Conservation (phyloP, 768 basidiomycete genomes). For the Pilatotrama ljubarskyi region DNA sequence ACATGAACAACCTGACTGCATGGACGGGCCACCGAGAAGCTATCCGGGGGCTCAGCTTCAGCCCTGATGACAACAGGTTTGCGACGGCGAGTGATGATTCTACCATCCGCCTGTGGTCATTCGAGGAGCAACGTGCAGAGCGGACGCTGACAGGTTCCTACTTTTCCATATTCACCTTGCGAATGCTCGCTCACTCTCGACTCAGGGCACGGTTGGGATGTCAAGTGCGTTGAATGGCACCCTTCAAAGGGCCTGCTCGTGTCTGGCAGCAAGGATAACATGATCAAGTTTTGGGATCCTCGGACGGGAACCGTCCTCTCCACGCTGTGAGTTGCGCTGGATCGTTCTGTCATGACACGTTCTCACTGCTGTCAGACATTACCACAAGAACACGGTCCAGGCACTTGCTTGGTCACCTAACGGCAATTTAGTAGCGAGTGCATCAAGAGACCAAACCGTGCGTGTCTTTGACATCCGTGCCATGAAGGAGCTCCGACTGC, state of each 20-base stretch:
- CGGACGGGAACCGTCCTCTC: slow-evolving; percentile 88
- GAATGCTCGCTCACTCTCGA: not conserved
- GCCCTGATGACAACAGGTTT: slow-evolving; percentile 88
- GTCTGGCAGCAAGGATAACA: slow-evolving; percentile 96
- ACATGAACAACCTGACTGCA: slow-evolving; percentile 97
- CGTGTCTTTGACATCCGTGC: slow-evolving; percentile 97
- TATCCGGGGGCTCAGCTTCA: slow-evolving; percentile 88
- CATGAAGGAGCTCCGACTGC: slow-evolving; percentile 91
- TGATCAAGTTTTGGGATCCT: slow-evolving; percentile 99
- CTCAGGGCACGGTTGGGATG: slow-evolving; percentile 97
- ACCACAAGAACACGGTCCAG: slow-evolving; percentile 97
- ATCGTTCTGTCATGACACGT: not conserved
- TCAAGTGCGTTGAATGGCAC: slow-evolving; percentile 98
- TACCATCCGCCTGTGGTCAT: slow-evolving; percentile 92
- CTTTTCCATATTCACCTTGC: not conserved
- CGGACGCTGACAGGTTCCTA: slow-evolving; percentile 74
- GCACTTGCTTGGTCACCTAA: slow-evolving; percentile 92
- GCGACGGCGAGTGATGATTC: slow-evolving; percentile 97
- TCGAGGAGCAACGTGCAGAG: slow-evolving; percentile 89
- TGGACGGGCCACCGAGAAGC: slow-evolving; percentile 97
- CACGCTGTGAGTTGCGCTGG: slow-evolving; percentile 78
- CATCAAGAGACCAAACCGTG: slow-evolving; percentile 91
- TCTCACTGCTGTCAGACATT: slow-evolving; percentile 59
- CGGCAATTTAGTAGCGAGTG: slow-evolving; percentile 91
- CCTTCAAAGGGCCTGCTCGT: slow-evolving; percentile 93